Base-by-base conservation (phyloP, 106 monocot species). In the Xerophyta viscosa region DNA sequence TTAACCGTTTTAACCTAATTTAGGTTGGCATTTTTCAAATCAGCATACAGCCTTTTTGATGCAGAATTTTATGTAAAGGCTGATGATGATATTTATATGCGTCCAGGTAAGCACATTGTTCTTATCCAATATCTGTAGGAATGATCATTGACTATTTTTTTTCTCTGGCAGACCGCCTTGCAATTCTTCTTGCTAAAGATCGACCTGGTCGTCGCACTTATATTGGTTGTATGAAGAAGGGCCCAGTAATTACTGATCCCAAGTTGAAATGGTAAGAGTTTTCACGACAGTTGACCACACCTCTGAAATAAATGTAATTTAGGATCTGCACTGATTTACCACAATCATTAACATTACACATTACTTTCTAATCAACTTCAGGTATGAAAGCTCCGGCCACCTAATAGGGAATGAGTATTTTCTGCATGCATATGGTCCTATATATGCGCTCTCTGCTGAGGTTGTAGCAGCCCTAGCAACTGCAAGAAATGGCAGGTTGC, bases 201-300 rank as follows among this genome's bases (percentile, higher is more conserved):
- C 75, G 96, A 2, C 10, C 59, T 18, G 70, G 86, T 49, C 41
- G 69, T 31, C 96, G 76, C 42, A 90, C 85, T 31, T 89, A 98
- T 55, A 62, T 98, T 50, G 96, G 96, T 36, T 98, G 96, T 77
- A 79, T 98, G 96, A 98, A 89, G 67, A 87, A 98, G 60, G 96
- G 96, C 7, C 89, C 85, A 52, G 89, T 98, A 17, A 78, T 98
- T 64, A 98, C 82, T 26, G 77, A 98, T 44, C 96, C 86, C 6
- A 82, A 81, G 33, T 59, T 90, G 18, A 98, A 98, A 68, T 98
- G 96, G 96, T 46, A n/a, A n/a, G n/a, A n/a, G n/a, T n/a, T n/a
- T n/a, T n/a, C n/a, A n/a, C n/a, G n/a, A n/a, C n/a, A n/a, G n/a
- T n/a, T n/a, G n/a, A n/a, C n/a, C n/a, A n/a, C n/a, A n/a, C n/a